phyloP scores from a whole-genome alignment of 2,329 filamentous ascomycete genomes.

The Beauveria sp. region DNA sequence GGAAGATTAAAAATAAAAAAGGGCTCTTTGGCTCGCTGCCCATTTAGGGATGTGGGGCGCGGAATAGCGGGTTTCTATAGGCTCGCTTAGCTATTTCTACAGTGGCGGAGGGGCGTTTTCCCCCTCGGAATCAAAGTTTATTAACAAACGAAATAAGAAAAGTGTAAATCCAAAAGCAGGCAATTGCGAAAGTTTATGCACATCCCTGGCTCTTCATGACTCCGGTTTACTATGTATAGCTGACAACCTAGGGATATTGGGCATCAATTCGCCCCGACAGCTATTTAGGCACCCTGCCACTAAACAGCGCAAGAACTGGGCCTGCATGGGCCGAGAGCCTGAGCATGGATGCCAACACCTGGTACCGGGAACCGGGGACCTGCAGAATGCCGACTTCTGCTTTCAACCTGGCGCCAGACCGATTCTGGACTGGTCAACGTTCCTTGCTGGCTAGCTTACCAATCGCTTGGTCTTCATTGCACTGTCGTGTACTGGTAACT shows the following conservation, averaged over 20 bases:
- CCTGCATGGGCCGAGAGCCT: too few species aligned
- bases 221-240: not conserved
- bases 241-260: too few species aligned
- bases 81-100: not conserved
- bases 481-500: not conserved
- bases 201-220: not conserved
- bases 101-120: not conserved
- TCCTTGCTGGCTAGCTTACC: not conserved
- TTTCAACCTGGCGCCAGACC: not conserved
- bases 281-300: too few species aligned
- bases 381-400: too few species aligned
- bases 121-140: not conserved
- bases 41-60: constrained; percentile 9
- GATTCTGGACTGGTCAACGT: not conserved
- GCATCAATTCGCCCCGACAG: too few species aligned
- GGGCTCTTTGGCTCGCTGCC: not conserved
- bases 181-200: not conserved
- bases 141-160: not conserved
- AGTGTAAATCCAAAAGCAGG: not conserved
- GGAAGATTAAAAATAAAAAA: not conserved
- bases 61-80: not conserved
- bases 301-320: too few species aligned
- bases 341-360: too few species aligned
- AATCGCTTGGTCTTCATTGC: not conserved
- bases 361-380: too few species aligned